Conservation (phyloP, 495 filamentous ascomycete species). For the Cladorrhinum samala region DNA sequence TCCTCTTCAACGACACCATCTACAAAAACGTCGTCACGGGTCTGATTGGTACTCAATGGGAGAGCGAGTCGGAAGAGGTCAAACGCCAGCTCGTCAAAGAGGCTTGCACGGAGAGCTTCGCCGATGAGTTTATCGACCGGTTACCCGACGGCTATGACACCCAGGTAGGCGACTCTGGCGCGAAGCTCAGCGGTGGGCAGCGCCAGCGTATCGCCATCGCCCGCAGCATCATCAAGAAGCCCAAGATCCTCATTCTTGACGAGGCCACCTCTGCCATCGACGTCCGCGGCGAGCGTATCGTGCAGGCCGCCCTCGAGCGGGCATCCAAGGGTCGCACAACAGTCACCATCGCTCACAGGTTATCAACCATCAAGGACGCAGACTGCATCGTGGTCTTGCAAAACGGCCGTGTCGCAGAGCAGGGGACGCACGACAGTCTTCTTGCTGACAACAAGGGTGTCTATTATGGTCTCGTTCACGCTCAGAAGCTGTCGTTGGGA, state of each 20-base stretch:
- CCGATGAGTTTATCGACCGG: conserved; percentile 53
- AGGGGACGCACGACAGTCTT: conserved; percentile 62
- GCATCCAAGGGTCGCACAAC: conserved; percentile 66
- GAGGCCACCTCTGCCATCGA: conserved; percentile 79
- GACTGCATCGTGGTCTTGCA: conserved; percentile 68
- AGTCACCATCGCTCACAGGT: conserved; percentile 70
- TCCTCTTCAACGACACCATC: conserved; percentile 68
- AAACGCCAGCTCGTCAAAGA: conserved; percentile 50
- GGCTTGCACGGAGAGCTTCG: conserved; percentile 53
- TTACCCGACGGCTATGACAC: conserved; percentile 59
- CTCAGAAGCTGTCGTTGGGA: conserved; percentile 42
- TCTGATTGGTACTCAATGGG: conserved; percentile 52
- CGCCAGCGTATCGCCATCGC: conserved; percentile 70
- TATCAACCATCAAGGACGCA: conserved; percentile 64
- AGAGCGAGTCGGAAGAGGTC: conserved; percentile 43
- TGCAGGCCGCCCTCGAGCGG: conserved; percentile 63
- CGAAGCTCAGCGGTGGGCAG: conserved; percentile 48
- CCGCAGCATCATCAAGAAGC: conserved; percentile 63
- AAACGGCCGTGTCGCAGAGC: conserved; percentile 52
- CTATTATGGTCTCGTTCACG: conserved; percentile 48
- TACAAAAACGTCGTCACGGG: conserved; percentile 58
- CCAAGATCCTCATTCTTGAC: conserved; percentile 73
- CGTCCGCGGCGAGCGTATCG: conserved; percentile 57
- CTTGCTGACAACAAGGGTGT: conserved; percentile 47
- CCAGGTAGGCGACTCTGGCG: conserved; percentile 44